Evolutionary conservation across 352 stramenopile genomes (phyloP).

Genomic region (Phytopythium vexans): DNA sequence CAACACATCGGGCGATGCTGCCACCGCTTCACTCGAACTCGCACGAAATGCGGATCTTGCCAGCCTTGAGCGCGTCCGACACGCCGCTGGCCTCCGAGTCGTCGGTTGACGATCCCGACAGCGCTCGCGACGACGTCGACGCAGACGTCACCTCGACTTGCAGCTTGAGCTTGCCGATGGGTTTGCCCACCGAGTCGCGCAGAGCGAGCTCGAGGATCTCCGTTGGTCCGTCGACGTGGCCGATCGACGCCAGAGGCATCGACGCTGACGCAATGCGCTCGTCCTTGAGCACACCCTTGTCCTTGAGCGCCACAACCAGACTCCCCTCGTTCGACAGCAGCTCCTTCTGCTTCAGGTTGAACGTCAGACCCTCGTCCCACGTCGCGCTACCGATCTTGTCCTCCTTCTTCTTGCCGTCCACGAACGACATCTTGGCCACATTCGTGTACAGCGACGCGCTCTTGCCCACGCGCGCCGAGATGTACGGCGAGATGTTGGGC

Average conservation of each 20-base stretch:
- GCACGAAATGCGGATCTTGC: slow-evolving; percentile 40
- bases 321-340: slow-evolving; percentile 16
- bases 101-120: slow-evolving; percentile 20
- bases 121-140: slow-evolving; percentile 26
- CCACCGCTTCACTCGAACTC: slow-evolving; percentile 27
- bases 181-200: slow-evolving; percentile 21
- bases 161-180: slow-evolving; percentile 25
- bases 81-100: slow-evolving; percentile 9
- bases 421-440: slow-evolving; percentile 65
- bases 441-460: slow-evolving; percentile 64
- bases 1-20: too few species aligned
- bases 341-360: slow-evolving; percentile 56
- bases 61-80: slow-evolving; percentile 31
- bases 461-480: slow-evolving; percentile 74
- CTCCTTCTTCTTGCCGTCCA: slow-evolving; percentile 40
- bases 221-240: slow-evolving; percentile 15
- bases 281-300: slow-evolving; percentile 39
- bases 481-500: slow-evolving; percentile 77
- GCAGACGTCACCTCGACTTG: slow-evolving; percentile 34
- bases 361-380: slow-evolving; percentile 85
- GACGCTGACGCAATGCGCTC: slow-evolving; percentile 23
- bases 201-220: slow-evolving; percentile 26
- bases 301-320: slow-evolving; percentile 36
- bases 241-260: slow-evolving; percentile 21
- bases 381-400: slow-evolving; percentile 27